These are phyloP conservation scores for Phellinidium pouzarii DNA, from an alignment of 1,284 basidiomycete genomes.

Conservation along the genomic window DNA sequence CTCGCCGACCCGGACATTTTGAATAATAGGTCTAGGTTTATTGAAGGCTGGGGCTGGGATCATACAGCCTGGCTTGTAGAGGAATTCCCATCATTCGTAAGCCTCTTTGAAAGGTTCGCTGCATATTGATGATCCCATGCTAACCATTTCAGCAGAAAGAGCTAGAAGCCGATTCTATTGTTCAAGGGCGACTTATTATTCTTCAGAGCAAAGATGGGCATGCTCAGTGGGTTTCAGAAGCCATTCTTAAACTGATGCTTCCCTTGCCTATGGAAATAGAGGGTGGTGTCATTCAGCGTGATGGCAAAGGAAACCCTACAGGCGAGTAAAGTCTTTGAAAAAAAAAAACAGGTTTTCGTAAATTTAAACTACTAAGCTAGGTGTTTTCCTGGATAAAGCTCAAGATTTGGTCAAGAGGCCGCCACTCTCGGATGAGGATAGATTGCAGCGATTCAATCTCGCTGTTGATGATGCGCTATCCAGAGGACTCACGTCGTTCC, in stretches of 20 bases:
- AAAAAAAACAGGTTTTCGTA: constrained; percentile 19
- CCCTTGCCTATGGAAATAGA: constrained; percentile 61
- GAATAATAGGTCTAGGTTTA: constrained; percentile 51
- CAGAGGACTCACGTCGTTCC: constrained; percentile 72
- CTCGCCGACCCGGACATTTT: constrained; percentile 47
- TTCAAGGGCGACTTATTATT: constrained; percentile 63
- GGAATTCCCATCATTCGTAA: constrained; percentile 71
- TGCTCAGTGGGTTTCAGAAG: constrained; percentile 78
- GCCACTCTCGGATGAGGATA: constrained; percentile 54
- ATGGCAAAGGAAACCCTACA: constrained; percentile 63
- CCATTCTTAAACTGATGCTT: constrained; percentile 51
- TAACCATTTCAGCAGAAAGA: constrained; percentile 44
- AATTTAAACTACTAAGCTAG: constrained; percentile 23
- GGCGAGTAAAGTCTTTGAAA: constrained; percentile 43
- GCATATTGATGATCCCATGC: not conserved
- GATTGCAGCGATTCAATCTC: constrained; percentile 55
- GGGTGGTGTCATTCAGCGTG: constrained; percentile 76
- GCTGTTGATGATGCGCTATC: constrained; percentile 64
- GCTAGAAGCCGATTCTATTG: constrained; percentile 61
- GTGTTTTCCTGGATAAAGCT: constrained; percentile 67
- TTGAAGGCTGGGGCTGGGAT: constrained; percentile 89
- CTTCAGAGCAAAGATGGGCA: constrained; percentile 86
- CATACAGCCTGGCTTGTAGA: constrained; percentile 70
- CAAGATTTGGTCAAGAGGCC: constrained; percentile 61
- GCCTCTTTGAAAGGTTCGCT: constrained; percentile 21